A percentile compares a stretch with the other conserved stretches of the same genome.
These are phyloP conservation scores for Phytophthora fragariaefolia DNA, from an alignment of 352 stramenopile species.

Conservation along the genomic window DNA sequence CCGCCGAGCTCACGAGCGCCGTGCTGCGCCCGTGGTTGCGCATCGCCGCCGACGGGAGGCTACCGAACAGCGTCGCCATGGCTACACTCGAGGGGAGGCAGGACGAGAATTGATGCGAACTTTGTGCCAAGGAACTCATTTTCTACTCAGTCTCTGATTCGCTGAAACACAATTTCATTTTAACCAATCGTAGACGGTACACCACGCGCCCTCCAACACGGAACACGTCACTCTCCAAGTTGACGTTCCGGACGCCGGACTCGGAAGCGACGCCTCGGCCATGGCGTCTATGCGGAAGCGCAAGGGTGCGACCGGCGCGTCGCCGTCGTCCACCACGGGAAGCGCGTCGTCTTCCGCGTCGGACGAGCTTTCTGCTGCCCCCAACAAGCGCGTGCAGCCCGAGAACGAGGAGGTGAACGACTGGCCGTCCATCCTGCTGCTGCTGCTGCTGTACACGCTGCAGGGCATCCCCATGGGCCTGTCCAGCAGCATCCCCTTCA, in stretches of 20 bases:
- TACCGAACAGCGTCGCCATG: constrained; percentile 80
- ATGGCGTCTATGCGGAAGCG: constrained; percentile 50
- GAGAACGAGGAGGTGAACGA: constrained; percentile 52
- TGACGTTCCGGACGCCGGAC: constrained; percentile 12
- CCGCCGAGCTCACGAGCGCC: constrained; percentile 40
- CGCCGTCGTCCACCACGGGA: constrained; percentile 18
- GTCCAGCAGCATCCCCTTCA: constrained; percentile 97
- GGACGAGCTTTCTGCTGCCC: constrained; percentile 6
- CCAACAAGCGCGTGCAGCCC: constrained; percentile 4
- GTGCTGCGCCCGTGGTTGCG: constrained; percentile 55
- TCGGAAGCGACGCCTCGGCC: not conserved
- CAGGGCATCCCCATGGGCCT: constrained; percentile 99
- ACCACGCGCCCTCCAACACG: not conserved
- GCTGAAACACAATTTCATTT: constrained; percentile 13
- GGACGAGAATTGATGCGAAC: constrained; percentile 16
- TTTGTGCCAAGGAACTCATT: not conserved
- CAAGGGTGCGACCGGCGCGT: constrained; percentile 27
- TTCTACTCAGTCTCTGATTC: constrained; percentile 3
- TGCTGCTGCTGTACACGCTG: constrained; percentile 98
- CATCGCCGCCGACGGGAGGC: constrained; percentile 65
- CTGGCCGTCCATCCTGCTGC: constrained; percentile 87
- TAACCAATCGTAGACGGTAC: constrained; percentile 26
- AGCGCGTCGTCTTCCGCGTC: constrained; percentile 30
- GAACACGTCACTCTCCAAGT: constrained; percentile 41
- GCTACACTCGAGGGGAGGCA: not conserved